Evolutionary conservation across 176 grass and related monocot species (phyloP), one percentile per base, ranked within the genome.

Genomic region (Triticum timopheevii): DNA sequence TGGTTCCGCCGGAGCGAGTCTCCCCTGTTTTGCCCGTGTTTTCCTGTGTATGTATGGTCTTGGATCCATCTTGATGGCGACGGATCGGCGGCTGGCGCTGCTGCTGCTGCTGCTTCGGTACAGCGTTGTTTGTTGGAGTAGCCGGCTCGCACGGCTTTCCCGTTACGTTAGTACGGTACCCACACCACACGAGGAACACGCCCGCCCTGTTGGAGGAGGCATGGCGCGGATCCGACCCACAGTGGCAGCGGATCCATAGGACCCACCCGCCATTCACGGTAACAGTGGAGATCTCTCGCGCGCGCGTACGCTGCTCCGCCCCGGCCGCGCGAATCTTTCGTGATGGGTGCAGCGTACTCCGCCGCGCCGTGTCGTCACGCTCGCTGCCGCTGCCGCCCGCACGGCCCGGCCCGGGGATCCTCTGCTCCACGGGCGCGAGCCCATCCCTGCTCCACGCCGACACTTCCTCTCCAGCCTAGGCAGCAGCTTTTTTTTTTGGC

Each of bases 291-390:
- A 15, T 50, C 49, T 50, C 49, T 6, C 13, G 49, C 49, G 49
- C 47, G 47, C 49, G 49, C 49, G 49, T 17, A 50, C 49, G 49
- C 49, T 16, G 49, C 13, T 33, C 28, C 31, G 66, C 66, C 68
- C 33, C 8, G 65, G 30, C 23, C 15, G 31, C 65, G 65, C 65
- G 65, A 69, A 19, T 69, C 65, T 83, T 77, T 75, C 70, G 79
- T 42, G 70, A 47, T 7, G 28, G 28, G 44, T 30, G 24, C 39
- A 12, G 28, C 59, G 82, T 49, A 61, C 9, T 25, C 22, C 47
- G 47, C 19, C 67, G 27, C 4, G 68, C 81, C 86, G 58, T 66
- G 67, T 47, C 79, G 82, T 89, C 87, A 80, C 67, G 64, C 25
- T 66, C 25, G 63, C 45, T 49, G 13, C 49, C 45, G 16, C 15